These are phyloP conservation scores for Endocladia muricata DNA, from an alignment of 31 red algal genomes.

Conservation along the genomic window DNA sequence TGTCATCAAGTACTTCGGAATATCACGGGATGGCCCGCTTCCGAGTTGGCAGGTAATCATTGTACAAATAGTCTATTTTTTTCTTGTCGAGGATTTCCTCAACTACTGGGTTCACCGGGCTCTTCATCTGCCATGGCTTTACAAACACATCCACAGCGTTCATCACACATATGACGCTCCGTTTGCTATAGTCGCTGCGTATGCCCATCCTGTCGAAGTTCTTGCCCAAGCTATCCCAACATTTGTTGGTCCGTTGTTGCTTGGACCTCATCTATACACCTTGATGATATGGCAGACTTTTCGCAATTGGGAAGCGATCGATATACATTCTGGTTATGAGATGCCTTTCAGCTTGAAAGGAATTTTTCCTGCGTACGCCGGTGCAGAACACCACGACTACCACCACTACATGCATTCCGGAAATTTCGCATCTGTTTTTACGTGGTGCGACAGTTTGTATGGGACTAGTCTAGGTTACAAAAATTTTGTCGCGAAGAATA, in stretches of 20 bases:
- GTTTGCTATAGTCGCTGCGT: conserved; percentile 80
- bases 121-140: conserved; percentile 86
- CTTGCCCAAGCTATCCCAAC: conserved; percentile 81
- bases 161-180: conserved; percentile 91
- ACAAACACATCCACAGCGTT: conserved; percentile 70
- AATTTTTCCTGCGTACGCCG: conserved; percentile 64
- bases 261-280: conserved; percentile 86
- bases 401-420: conserved; percentile 93
- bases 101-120: conserved; percentile 98
- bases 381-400: conserved; percentile 93
- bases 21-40: conserved; percentile 36
- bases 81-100: conserved; percentile 91
- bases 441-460: conserved; percentile 89
- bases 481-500: conserved; percentile 38
- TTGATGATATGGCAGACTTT: conserved; percentile 88
- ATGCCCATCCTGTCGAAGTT: conserved; percentile 92
- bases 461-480: conserved; percentile 77
- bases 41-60: conserved; percentile 41
- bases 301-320: conserved; percentile 95
- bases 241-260: conserved; percentile 73
- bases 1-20: conserved; percentile 27
- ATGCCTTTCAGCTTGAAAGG: conserved; percentile 72
- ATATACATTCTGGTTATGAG: conserved; percentile 95
- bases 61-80: conserved; percentile 72
- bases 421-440: conserved; percentile 93